Conservation (phyloP, 257 asterid species). For the Ajuga chamaepitys region DNA sequence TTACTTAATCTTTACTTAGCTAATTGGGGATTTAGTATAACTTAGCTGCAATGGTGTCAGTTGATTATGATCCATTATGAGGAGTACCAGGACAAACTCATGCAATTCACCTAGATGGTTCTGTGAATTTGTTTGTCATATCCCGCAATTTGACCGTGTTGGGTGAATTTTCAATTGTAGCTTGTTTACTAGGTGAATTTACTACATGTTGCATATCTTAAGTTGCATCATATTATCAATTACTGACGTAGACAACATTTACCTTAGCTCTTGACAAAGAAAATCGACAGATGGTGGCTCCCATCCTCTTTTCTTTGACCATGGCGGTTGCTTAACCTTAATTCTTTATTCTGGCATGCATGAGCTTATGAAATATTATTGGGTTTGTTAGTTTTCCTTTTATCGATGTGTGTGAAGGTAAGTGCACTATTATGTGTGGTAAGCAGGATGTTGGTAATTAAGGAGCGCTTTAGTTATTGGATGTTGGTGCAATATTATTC, state of each 20-base stretch:
- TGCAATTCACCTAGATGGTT: neutral
- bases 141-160: neutral
- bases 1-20: conserved; percentile 2
- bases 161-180: neutral
- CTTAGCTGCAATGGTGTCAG: neutral
- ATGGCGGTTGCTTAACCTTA: neutral
- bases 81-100: neutral
- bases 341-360: neutral
- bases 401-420: neutral
- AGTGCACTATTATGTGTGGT: neutral
- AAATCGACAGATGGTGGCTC: neutral
- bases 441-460: neutral
- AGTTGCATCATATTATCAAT: neutral
- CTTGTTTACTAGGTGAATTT: neutral
- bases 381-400: neutral
- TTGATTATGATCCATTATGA: neutral
- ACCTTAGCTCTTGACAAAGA: neutral
- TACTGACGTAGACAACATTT: neutral
- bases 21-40: neutral
- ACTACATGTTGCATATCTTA: neutral
- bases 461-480: conserved; percentile 5
- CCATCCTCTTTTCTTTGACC: neutral
- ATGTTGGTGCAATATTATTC: conserved; percentile 1
- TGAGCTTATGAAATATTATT: conserved; percentile 5
- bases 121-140: neutral